These are phyloP conservation scores for Lactarius vividus DNA, from an alignment of 768 basidiomycete genomes.

Conservation along the genomic window DNA sequence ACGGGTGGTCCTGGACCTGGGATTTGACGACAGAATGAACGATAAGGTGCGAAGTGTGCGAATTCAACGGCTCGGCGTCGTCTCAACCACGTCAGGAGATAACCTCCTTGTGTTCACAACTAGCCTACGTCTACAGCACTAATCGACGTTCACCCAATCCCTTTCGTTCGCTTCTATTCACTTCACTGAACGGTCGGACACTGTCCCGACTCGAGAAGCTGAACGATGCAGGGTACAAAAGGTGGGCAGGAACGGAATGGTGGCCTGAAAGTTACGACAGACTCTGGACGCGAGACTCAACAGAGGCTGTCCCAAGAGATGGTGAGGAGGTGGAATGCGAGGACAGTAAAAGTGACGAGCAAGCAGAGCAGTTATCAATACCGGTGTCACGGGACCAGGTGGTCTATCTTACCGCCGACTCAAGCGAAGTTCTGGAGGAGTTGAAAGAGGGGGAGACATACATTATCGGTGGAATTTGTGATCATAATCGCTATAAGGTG, in stretches of 20 bases:
- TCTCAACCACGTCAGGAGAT: constrained; percentile 65
- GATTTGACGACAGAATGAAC: constrained; percentile 90
- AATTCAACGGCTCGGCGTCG: background rate
- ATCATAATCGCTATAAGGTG: constrained; percentile 96
- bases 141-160: constrained; percentile 73
- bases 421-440: constrained; percentile 79
- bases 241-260: constrained; percentile 85
- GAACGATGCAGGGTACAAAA: constrained; percentile 63
- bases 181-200: constrained; percentile 75
- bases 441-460: constrained; percentile 84
- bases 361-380: constrained; percentile 2
- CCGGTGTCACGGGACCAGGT: constrained; percentile 43
- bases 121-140: constrained; percentile 87
- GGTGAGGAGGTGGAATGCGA: constrained; percentile 11
- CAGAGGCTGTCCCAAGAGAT: constrained; percentile 6
- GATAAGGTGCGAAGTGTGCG: constrained; percentile 67
- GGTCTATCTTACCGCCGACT: constrained; percentile 94
- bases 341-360: constrained; percentile 8
- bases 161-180: constrained; percentile 72
- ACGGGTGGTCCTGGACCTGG: constrained; percentile 79
- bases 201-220: constrained; percentile 60
- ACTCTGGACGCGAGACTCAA: constrained; percentile 50
- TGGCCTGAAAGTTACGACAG: constrained; percentile 71
- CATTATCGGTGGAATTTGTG: constrained; percentile 93
- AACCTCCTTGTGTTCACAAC: constrained; percentile 81